Conservation (phyloP, 176 grass and related monocot species). For the Pontederia crassipes region DNA sequence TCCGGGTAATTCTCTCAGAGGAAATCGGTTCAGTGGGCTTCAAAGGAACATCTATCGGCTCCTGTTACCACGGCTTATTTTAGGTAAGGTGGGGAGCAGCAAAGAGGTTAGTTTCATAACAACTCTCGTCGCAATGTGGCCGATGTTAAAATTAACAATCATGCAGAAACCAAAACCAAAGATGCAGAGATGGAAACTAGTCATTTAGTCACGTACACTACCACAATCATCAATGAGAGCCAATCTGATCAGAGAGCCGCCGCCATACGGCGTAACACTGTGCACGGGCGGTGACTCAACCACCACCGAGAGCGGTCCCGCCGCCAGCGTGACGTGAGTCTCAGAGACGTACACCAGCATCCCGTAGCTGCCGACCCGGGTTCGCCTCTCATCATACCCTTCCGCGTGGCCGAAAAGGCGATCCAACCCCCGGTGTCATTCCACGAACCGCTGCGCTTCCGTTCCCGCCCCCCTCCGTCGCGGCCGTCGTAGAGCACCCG, state of each 20-base stretch:
- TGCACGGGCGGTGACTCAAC: conserved; percentile 33
- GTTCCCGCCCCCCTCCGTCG: neutral
- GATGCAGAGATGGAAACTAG: too few relatives aligned
- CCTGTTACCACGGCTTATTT: conserved; percentile 50
- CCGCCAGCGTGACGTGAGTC: too few relatives aligned
- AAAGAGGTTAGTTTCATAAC: conserved; percentile 25
- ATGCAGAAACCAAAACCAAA: too few relatives aligned
- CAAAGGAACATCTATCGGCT: conserved; percentile 45
- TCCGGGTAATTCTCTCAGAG: conserved; percentile 18
- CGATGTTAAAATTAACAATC: neutral
- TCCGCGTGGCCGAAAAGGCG: conserved; percentile 78
- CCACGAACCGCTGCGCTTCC: conserved; percentile 45
- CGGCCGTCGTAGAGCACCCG: conserved; percentile 1
- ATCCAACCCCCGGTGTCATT: conserved; percentile 63
- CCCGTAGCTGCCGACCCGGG: conserved; percentile 42
- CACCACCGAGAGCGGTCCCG: too few relatives aligned
- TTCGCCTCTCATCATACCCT: conserved; percentile 67
- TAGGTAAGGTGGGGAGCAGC: conserved; percentile 40
- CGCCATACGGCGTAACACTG: too few relatives aligned
- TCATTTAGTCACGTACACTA: neutral
- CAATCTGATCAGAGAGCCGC: too few relatives aligned
- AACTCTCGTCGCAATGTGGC: conserved; percentile 13
- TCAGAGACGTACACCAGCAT: conserved; percentile 66
- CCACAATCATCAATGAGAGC: neutral
- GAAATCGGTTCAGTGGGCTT: conserved; percentile 40